Percentiles rank a stretch among this genome's conserved stretches.
Conservation (phyloP, 1,284 basidiomycete genomes). For the Wallemia hederae region DNA sequence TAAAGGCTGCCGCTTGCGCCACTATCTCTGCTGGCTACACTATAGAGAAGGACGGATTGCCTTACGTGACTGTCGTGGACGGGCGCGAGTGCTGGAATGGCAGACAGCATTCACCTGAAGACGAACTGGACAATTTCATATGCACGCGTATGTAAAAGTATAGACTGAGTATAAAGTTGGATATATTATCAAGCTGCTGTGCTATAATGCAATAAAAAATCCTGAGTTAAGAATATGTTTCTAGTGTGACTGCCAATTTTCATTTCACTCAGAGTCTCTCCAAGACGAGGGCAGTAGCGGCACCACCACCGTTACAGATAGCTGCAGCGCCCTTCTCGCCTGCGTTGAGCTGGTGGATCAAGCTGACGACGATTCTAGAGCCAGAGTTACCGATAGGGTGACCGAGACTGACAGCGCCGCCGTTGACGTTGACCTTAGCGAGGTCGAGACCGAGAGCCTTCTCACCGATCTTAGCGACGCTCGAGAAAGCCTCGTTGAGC, state of each 20-base stretch:
- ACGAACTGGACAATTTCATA: background rate
- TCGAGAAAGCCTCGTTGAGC: slow-evolving; percentile 94
- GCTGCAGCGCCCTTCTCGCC: slow-evolving; percentile 91
- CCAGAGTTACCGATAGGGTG: slow-evolving; percentile 93
- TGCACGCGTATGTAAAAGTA: background rate
- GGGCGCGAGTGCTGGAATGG: background rate
- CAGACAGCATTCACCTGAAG: background rate
- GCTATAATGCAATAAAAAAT: background rate
- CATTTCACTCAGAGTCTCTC: slow-evolving; percentile 43
- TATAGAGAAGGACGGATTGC: background rate
- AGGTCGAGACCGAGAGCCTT: slow-evolving; percentile 39
- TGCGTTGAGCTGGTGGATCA: slow-evolving; percentile 69
- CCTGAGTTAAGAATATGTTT: background rate
- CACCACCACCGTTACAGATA: slow-evolving; percentile 92
- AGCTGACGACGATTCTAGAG: slow-evolving; percentile 74
- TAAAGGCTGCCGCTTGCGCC: background rate
- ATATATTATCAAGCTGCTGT: background rate
- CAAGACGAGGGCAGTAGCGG: slow-evolving; percentile 63
- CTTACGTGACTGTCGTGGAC: background rate
- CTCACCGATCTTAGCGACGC: slow-evolving; percentile 71
- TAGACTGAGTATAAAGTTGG: background rate
- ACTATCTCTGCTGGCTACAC: background rate
- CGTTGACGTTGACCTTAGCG: slow-evolving; percentile 3
- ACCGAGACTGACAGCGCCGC: slow-evolving; percentile 72
- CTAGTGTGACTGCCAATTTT: too few relatives aligned